Evolutionary conservation across 2,329 filamentous ascomycete genomes (phyloP).

Genomic region (Pestalotiopsis sp.): DNA sequence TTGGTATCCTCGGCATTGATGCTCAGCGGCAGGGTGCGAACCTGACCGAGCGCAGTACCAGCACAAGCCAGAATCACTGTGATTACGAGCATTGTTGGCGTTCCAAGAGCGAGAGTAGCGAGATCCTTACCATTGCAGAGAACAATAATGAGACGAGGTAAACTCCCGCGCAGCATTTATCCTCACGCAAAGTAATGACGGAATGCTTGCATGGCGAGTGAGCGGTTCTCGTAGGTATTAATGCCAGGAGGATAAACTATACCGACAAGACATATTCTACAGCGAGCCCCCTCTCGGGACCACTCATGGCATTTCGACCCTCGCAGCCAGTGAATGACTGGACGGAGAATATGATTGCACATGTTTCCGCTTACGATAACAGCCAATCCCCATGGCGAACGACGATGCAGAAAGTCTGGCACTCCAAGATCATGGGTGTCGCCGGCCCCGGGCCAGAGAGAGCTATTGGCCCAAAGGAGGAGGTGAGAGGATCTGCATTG

Average conservation of each 20-base stretch:
- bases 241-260: not conserved
- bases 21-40: slow-evolving; percentile 11
- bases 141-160: not conserved
- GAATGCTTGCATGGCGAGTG: not conserved
- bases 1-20: slow-evolving; percentile 16
- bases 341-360: slow-evolving; percentile 6
- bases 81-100: slow-evolving; percentile 18
- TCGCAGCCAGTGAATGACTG: not conserved
- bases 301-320: not conserved
- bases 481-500: slow-evolving; percentile 9
- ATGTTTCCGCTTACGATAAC: no score
- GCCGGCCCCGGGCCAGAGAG: not conserved
- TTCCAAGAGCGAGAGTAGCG: not conserved
- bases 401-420: not conserved
- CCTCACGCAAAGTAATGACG: not conserved
- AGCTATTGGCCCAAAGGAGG: slow-evolving; percentile 4
- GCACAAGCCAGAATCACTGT: slow-evolving; percentile 20
- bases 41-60: not conserved
- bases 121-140: not conserved
- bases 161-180: not conserved
- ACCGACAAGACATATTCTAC: not conserved
- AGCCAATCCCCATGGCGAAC: slow-evolving; percentile 2
- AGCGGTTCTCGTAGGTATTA: not conserved
- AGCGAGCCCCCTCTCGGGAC: not conserved
- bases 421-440: not conserved